These are phyloP conservation scores for Xylariales sp. DNA, from an alignment of 2,329 filamentous ascomycete genomes.

Conservation along the genomic window DNA sequence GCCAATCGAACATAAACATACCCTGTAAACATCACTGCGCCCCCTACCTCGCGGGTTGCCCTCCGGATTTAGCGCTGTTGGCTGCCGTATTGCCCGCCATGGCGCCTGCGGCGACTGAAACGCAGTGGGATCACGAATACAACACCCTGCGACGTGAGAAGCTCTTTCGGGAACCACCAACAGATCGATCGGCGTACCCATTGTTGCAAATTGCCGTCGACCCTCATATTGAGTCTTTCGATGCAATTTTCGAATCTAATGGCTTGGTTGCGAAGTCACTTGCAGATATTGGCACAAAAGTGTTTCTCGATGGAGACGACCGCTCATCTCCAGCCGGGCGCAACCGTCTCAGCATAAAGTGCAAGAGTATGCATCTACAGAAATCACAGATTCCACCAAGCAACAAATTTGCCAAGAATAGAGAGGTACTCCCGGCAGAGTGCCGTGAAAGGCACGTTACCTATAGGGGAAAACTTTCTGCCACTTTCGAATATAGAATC, in stretches of 20 bases:
- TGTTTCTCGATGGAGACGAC: slow-evolving; percentile 78
- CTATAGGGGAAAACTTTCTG: slow-evolving; percentile 82
- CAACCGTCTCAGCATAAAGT: slow-evolving; percentile 73
- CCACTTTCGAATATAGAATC: slow-evolving; percentile 77
- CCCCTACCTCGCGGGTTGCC: too few species aligned
- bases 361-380: slow-evolving; percentile 78
- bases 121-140: slow-evolving; percentile 80
- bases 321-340: slow-evolving; percentile 52
- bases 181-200: slow-evolving; percentile 83
- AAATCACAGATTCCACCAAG: slow-evolving; percentile 73
- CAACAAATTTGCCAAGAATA: slow-evolving; percentile 81
- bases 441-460: slow-evolving; percentile 90
- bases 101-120: slow-evolving; percentile 55
- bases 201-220: slow-evolving; percentile 79
- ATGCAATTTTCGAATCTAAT: slow-evolving; percentile 74
- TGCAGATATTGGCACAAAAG: slow-evolving; percentile 85
- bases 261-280: slow-evolving; percentile 71
- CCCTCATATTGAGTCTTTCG: slow-evolving; percentile 95
- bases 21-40: too few species aligned
- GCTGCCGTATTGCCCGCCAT: slow-evolving; percentile 30
- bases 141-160: slow-evolving; percentile 81
- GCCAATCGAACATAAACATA: too few species aligned
- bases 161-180: slow-evolving; percentile 84
- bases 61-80: too few species aligned
- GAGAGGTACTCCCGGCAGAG: slow-evolving; percentile 87